These are phyloP conservation scores for Closterium sp. DNA, from an alignment of 139 green algal genomes.

Conservation along the genomic window DNA sequence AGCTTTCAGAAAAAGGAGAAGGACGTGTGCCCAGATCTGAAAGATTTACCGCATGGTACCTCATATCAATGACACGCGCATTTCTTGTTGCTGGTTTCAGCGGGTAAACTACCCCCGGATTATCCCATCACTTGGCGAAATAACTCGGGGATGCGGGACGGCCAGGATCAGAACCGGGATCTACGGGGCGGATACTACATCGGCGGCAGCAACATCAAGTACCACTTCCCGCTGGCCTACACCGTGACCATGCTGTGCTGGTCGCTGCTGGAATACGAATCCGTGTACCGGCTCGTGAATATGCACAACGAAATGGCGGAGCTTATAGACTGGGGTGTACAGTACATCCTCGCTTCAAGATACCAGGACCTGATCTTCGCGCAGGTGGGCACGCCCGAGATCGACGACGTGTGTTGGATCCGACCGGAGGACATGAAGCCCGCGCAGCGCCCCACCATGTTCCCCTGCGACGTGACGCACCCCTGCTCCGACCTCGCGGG, in stretches of 20 bases:
- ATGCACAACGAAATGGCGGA: constrained; percentile 11
- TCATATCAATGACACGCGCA: not conserved
- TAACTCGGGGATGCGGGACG: constrained; percentile 39
- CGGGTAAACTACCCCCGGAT: constrained; percentile 29
- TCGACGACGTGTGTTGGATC: constrained; percentile 65
- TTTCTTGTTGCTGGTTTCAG: constrained; percentile 8
- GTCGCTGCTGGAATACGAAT: constrained; percentile 60
- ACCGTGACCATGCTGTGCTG: constrained; percentile 56
- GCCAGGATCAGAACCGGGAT: constrained; percentile 45
- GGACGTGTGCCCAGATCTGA: not conserved
- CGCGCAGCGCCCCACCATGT: constrained; percentile 23
- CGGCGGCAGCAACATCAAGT: constrained; percentile 65
- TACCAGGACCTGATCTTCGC: constrained; percentile 56
- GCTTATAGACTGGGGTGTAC: constrained; percentile 65
- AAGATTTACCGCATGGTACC: not conserved
- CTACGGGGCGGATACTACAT: constrained; percentile 63
- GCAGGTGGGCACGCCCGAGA: constrained; percentile 46
- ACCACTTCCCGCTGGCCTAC: constrained; percentile 59
- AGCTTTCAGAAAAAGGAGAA: not conserved
- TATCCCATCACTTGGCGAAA: constrained; percentile 42
- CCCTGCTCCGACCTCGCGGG: constrained; percentile 66
- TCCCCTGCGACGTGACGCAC: constrained; percentile 34
- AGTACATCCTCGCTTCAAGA: constrained; percentile 64
- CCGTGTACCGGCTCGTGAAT: not conserved
- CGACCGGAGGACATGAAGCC: constrained; percentile 62